Percentiles rank a stretch among this genome's conserved stretches.
Conservation (phyloP, 2,329 filamentous ascomycete species). For the Phaeosphaeria sp. region DNA sequence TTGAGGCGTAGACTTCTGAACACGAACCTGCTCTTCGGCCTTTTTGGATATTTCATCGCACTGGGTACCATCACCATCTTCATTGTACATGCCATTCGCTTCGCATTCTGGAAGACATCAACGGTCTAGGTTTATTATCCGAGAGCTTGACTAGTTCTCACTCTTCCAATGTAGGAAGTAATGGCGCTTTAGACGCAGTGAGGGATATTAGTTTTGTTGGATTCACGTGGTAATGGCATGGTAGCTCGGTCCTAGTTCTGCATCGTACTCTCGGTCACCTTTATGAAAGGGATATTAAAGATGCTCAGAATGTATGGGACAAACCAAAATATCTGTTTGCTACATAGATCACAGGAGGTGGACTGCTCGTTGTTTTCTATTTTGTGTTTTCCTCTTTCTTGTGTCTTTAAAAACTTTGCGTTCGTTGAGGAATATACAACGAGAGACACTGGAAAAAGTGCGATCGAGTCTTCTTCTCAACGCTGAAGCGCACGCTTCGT, state of each 20-base stretch:
- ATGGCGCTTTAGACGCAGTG: neutral
- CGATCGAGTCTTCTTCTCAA: no score
- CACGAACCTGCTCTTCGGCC: conserved; percentile 6
- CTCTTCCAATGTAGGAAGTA: neutral
- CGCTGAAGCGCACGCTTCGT: no score
- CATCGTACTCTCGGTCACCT: neutral
- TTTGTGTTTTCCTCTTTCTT: no score
- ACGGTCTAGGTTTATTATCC: conserved; percentile 2
- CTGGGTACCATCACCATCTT: conserved; percentile 4
- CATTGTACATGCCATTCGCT: conserved; percentile 3
- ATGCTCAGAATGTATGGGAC: conserved; percentile 2
- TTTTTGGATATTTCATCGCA: conserved; percentile 6
- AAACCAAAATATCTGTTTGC: neutral
- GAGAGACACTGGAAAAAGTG: no score
- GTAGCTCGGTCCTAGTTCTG: neutral
- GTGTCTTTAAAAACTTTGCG: no score
- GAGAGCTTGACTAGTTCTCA: conserved; percentile 1
- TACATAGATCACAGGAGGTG: no score
- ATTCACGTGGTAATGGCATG: neutral
- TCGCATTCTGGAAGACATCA: conserved; percentile 3
- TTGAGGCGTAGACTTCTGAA: neutral
- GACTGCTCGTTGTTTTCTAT: no score
- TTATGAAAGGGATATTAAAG: neutral
- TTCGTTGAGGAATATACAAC: no score
- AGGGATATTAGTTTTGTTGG: neutral